phyloP scores from a whole-genome alignment of 164 flowering plant species.

The Umbilicus rupestris region DNA sequence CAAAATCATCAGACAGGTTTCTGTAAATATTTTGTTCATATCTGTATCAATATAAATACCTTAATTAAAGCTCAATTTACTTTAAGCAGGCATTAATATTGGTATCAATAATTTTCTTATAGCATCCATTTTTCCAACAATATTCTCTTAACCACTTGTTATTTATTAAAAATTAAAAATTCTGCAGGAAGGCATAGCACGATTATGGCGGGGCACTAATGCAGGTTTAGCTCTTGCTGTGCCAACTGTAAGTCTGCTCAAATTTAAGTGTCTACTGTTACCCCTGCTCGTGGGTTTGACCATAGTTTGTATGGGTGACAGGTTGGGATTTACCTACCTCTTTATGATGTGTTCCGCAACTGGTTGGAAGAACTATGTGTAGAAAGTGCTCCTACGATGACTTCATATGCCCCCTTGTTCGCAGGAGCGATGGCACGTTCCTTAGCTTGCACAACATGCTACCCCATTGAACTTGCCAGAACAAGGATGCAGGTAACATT shows the following conservation, averaged over 20 bases:
- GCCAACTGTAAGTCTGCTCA: constrained; percentile 60
- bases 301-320: constrained; percentile 9
- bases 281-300: constrained; percentile 5
- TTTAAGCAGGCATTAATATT: not conserved
- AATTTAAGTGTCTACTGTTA: not conserved
- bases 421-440: constrained; percentile 44
- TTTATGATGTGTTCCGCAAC: constrained; percentile 37
- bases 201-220: constrained; percentile 96
- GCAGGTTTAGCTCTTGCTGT: constrained; percentile 87
- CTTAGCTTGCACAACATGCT: constrained; percentile 37
- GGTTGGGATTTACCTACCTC: constrained; percentile 48
- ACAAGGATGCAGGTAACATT: constrained; percentile 45
- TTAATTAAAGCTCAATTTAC: not conserved
- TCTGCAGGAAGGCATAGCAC: constrained; percentile 81
- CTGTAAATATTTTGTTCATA: constrained; percentile 11
- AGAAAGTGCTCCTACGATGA: constrained; percentile 18
- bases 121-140: too few relatives aligned
- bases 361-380: constrained; percentile 26
- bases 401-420: constrained; percentile 35
- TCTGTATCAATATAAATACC: not conserved
- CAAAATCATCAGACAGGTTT: constrained; percentile 87
- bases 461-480: constrained; percentile 47
- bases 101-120: not conserved
- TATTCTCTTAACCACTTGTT: not conserved
- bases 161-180: not conserved